phyloP scores from a whole-genome alignment of 2,329 filamentous ascomycete genomes.

The Ophiostoma populinum region DNA sequence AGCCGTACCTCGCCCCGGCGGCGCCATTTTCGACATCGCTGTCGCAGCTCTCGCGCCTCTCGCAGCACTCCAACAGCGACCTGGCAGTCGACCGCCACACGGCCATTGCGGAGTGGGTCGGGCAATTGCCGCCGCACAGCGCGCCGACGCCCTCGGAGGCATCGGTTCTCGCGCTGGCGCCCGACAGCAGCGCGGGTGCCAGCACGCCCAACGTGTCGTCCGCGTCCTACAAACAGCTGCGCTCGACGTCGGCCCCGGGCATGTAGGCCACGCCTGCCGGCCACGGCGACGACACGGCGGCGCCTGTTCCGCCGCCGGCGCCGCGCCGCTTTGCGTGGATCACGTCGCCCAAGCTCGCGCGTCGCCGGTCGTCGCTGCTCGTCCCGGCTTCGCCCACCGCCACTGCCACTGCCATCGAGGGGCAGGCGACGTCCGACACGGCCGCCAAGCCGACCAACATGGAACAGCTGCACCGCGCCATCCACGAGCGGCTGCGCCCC shows the following conservation, averaged over 20 bases:
- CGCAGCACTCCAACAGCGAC: background rate
- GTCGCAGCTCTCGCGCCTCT: background rate
- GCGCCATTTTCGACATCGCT: background rate
- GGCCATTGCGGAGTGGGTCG: constrained; percentile 1
- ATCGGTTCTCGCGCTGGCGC: constrained; percentile 2
- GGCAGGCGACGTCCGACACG: background rate
- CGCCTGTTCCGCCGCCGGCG: background rate
- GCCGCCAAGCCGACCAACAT: background rate
- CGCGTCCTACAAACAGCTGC: background rate
- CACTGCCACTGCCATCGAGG: too few species aligned
- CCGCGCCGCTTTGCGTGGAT: too few species aligned
- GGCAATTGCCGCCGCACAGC: background rate
- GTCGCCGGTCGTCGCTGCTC: too few species aligned
- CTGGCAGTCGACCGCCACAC: background rate
- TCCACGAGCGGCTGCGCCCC: constrained; percentile 4
- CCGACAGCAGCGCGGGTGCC: background rate
- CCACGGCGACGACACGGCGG: background rate
- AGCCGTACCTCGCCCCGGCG: too few species aligned
- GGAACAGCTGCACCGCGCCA: constrained; percentile 3
- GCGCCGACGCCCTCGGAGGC: background rate
- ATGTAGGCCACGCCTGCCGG: background rate
- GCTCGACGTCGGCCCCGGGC: background rate
- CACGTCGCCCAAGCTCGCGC: too few species aligned
- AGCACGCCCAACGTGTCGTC: too few species aligned
- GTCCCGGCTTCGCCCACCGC: too few species aligned